A percentile compares a stretch with the other conserved stretches of the same genome.
phyloP scores from a whole-genome alignment of 352 stramenopile genomes.

The Phytophthora pistaciae region DNA sequence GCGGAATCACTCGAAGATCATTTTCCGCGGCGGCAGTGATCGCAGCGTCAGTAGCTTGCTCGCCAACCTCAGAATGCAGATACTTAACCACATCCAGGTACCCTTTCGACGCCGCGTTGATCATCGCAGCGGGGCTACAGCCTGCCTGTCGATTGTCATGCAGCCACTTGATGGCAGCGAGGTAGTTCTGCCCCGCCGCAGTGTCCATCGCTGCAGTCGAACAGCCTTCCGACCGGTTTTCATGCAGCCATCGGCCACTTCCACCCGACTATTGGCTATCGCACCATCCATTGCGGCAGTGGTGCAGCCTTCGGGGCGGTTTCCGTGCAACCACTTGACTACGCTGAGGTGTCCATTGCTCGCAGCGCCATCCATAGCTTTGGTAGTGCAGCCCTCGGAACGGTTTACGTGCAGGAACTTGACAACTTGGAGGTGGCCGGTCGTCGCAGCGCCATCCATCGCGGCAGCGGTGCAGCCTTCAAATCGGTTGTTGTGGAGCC shows the following conservation, averaged over 20 bases:
- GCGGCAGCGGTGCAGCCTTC: background rate
- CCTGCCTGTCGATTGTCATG: constrained; percentile 14
- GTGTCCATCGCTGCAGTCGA: constrained; percentile 23
- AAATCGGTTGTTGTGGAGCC: background rate
- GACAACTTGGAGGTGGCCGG: background rate
- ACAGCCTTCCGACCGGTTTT: constrained; percentile 25
- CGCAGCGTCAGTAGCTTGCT: constrained; percentile 16
- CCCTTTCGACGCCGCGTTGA: constrained; percentile 18
- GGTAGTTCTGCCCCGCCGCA: constrained; percentile 11
- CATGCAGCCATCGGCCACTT: constrained; percentile 16
- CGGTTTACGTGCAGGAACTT: constrained; percentile 14
- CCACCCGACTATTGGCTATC: constrained; percentile 7
- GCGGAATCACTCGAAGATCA: background rate
- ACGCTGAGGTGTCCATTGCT: background rate
- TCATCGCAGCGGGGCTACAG: constrained; percentile 23
- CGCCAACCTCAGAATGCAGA: constrained; percentile 13
- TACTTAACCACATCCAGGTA: constrained; percentile 32
- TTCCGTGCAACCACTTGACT: constrained; percentile 2
- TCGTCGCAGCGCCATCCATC: background rate
- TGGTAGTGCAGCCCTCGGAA: constrained; percentile 11
- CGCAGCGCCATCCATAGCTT: background rate
- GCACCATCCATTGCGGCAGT: constrained; percentile 24
- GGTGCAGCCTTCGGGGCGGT: constrained; percentile 16
- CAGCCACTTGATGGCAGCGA: constrained; percentile 23
- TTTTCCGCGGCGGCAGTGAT: constrained; percentile 17